These are phyloP conservation scores for Thielaviopsis cerberus DNA, from an alignment of 2,329 filamentous ascomycete species.

Conservation along the genomic window DNA sequence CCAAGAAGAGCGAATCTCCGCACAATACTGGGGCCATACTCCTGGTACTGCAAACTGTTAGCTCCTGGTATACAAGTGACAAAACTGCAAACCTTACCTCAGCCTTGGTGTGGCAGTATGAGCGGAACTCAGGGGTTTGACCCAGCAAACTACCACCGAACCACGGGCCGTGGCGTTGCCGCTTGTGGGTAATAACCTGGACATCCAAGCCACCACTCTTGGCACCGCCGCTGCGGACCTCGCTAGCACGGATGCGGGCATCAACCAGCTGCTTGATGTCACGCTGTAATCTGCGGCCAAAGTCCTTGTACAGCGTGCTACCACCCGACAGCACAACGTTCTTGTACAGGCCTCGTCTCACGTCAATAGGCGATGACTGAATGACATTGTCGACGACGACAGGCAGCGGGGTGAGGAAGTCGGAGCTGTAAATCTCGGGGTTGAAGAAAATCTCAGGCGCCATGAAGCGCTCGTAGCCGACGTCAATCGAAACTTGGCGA, in stretches of 20 bases:
- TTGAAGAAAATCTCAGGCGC: slow-evolving; percentile 99
- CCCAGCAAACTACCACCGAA: slow-evolving; percentile 92
- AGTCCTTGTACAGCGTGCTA: slow-evolving; percentile 96
- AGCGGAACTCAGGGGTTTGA: slow-evolving; percentile 94
- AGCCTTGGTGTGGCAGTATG: slow-evolving; percentile 91
- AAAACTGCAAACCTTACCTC: slow-evolving; percentile 29
- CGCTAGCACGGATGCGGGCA: slow-evolving; percentile 76
- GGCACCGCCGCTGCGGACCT: slow-evolving; percentile 76
- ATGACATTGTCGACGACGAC: slow-evolving; percentile 92
- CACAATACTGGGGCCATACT: slow-evolving; percentile 89
- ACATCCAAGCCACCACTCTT: slow-evolving; percentile 90
- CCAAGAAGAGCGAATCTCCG: slow-evolving; percentile 84
- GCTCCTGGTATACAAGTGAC: slow-evolving; percentile 5
- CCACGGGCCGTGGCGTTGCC: slow-evolving; percentile 94
- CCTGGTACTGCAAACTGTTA: slow-evolving; percentile 50
- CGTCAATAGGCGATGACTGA: slow-evolving; percentile 92
- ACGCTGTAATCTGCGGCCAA: slow-evolving; percentile 83
- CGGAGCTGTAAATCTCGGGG: slow-evolving; percentile 96
- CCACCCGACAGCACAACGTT: slow-evolving; percentile 97
- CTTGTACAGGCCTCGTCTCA: slow-evolving; percentile 93
- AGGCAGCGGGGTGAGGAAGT: slow-evolving; percentile 89
- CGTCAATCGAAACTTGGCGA: slow-evolving; percentile 67
- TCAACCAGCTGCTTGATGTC: slow-evolving; percentile 95
- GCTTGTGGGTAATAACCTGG: slow-evolving; percentile 91
- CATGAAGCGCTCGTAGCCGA: slow-evolving; percentile 94